Percentiles rank a stretch among this genome's conserved stretches.
Conservation (phyloP, 2,329 filamentous ascomycete species). For the Alternaria ethzedia region DNA sequence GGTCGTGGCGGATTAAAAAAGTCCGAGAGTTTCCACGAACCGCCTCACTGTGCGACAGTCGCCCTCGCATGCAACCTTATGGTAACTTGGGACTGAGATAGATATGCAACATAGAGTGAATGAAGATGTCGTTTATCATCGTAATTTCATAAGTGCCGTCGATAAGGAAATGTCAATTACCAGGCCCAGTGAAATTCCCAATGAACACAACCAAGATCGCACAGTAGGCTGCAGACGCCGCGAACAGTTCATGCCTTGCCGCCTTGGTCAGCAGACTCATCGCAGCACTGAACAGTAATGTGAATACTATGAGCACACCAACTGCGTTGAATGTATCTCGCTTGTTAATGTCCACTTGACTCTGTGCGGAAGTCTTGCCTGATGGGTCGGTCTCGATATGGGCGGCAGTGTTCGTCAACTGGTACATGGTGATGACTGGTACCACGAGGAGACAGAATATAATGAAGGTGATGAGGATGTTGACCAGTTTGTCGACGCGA, state of each 20-base stretch:
- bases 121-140: background rate
- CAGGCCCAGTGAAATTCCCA: constrained; percentile 47
- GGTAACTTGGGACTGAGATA: background rate
- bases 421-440: constrained; percentile 51
- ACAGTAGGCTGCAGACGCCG: constrained; percentile 49
- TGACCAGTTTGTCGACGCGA: constrained; percentile 50
- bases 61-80: background rate
- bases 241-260: constrained; percentile 47
- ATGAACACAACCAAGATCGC: constrained; percentile 51
- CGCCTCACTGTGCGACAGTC: background rate
- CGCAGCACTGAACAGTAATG: constrained; percentile 45
- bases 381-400: background rate
- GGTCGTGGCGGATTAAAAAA: background rate
- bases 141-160: background rate
- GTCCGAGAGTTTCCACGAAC: background rate
- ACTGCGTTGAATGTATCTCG: constrained; percentile 49
- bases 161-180: constrained; percentile 20
- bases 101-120: background rate
- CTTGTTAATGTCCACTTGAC: constrained; percentile 15
- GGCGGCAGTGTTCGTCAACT: constrained; percentile 36
- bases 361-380: background rate
- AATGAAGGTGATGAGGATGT: constrained; percentile 51
- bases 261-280: constrained; percentile 49
- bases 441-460: constrained; percentile 52
- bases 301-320: constrained; percentile 52